Percentiles rank a stretch among this genome's conserved stretches.
phyloP scores from a whole-genome alignment of 345 rosid genomes.

The Isatis tinctoria region DNA sequence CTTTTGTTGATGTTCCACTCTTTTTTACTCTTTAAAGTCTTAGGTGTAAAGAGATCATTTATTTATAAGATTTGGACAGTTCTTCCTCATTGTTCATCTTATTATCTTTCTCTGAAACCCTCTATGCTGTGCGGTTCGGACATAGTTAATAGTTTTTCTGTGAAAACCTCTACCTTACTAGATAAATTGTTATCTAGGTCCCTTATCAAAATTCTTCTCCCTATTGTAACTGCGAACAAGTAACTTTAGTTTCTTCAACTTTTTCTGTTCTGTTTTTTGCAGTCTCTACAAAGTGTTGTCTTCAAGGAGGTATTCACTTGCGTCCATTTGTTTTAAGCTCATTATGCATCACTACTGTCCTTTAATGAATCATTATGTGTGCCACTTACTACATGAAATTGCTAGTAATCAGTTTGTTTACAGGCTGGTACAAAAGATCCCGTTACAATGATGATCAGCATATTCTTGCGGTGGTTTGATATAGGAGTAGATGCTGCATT shows the following conservation, averaged over 20 bases:
- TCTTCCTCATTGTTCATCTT: background rate
- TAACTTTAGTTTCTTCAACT: slow-evolving; percentile 1
- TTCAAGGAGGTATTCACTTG: slow-evolving; percentile 76
- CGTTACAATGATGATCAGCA: slow-evolving; percentile 83
- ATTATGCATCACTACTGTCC: background rate
- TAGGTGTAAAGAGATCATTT: background rate
- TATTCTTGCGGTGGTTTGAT: slow-evolving; percentile 86
- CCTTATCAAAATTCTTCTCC: background rate
- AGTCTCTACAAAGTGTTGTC: slow-evolving; percentile 96
- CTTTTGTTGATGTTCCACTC: background rate
- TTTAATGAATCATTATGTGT: background rate
- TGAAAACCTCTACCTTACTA: background rate
- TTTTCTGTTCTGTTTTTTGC: slow-evolving; percentile 35
- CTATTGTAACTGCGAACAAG: background rate
- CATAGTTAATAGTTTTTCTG: background rate
- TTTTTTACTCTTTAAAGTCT: background rate
- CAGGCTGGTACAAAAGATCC: slow-evolving; percentile 98
- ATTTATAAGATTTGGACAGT: background rate
- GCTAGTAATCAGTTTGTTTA: slow-evolving; percentile 28
- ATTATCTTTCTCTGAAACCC: background rate
- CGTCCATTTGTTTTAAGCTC: background rate
- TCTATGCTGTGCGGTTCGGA: background rate
- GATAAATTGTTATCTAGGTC: background rate
- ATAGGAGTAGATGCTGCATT: slow-evolving; percentile 86
- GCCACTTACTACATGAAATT: background rate